These are phyloP conservation scores for Xylaria longipes DNA, from an alignment of 495 filamentous ascomycete species.

Conservation along the genomic window DNA sequence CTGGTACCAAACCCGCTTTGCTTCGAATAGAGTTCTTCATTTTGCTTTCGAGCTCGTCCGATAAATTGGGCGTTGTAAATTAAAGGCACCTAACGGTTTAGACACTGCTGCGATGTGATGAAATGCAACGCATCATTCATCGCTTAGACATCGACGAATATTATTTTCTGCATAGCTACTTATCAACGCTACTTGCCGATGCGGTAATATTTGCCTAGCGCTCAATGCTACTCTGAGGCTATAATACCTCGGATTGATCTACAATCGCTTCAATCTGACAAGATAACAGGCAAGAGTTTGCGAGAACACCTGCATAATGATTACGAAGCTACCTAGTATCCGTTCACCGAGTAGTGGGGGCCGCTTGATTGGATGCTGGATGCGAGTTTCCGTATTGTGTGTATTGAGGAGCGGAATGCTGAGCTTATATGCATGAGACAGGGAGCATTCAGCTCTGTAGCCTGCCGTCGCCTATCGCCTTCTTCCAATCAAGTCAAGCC, in stretches of 20 bases:
- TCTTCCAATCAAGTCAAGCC: background rate
- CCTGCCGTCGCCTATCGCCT: background rate
- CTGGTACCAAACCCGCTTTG: slow-evolving; percentile 1
- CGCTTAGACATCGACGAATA: too few species aligned
- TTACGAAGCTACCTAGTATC: background rate
- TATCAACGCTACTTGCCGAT: background rate
- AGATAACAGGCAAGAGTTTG: background rate
- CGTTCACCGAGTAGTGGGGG: background rate
- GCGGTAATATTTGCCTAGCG: background rate
- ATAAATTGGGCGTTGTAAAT: background rate
- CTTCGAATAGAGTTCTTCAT: slow-evolving; percentile 12
- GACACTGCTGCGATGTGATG: background rate
- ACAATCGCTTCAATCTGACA: too few species aligned
- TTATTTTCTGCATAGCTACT: too few species aligned
- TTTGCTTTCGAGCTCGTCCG: background rate
- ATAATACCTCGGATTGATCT: background rate
- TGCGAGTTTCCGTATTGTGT: too few species aligned
- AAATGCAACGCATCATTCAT: too few species aligned
- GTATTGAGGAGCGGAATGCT: background rate
- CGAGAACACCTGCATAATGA: background rate
- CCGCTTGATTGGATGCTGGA: background rate
- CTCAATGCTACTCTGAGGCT: background rate
- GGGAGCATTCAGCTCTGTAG: too few species aligned
- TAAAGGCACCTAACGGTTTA: background rate
- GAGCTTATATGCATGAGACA: background rate